Evolutionary conservation across 352 stramenopile species (phyloP), one percentile per base, ranked within the genome.

Genomic region (Lagenidium sp.): DNA sequence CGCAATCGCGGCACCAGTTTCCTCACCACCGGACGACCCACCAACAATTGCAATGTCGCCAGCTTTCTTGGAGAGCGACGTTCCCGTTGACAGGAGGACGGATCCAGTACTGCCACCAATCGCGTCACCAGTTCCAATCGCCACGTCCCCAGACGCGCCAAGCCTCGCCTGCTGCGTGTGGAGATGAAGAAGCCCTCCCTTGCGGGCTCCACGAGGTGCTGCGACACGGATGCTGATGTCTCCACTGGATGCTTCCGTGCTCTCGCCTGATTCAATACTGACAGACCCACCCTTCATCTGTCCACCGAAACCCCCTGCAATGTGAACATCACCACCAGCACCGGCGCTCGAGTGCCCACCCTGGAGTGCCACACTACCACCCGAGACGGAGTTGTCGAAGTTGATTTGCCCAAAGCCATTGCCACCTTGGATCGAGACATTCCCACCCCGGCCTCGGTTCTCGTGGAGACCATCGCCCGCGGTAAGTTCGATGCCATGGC

Each of bases 391-490:
- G 36, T 85, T 68, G 43, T 90, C 85, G 50, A 74, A 69, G 28
- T 82, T 83, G 30, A 72, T 50, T 10, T 77, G 41, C 24, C 89
- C 80, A 49, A 72, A 47, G 13, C 72, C 72, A 44, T 85, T 55
- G 28, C 85, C 81, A 47, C 78, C 82, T n/a, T 42, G 44, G 30
- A 97, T 65, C 5, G 55, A 63, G 13, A 96, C 64, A 25, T 55
- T 55, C 16, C 89, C 89, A 20, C 86, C 87, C 30, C 67, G 65
- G 23, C 87, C 85, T 37, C 83, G 63, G 44, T 93, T 89, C 28
- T 68, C 54, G 45, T 88, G 82, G 19, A 82, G 34, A 4, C 87
- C 85, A 50, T 80, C 64, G 13, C 80, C 80, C 42, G 75, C 82
- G 40, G 43, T 23, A 35, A 95, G 63, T 15, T 58, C 61, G 6